Evolutionary conservation across 2,329 filamentous ascomycete genomes (phyloP).

Genomic region (Curvularia verruculosa): DNA sequence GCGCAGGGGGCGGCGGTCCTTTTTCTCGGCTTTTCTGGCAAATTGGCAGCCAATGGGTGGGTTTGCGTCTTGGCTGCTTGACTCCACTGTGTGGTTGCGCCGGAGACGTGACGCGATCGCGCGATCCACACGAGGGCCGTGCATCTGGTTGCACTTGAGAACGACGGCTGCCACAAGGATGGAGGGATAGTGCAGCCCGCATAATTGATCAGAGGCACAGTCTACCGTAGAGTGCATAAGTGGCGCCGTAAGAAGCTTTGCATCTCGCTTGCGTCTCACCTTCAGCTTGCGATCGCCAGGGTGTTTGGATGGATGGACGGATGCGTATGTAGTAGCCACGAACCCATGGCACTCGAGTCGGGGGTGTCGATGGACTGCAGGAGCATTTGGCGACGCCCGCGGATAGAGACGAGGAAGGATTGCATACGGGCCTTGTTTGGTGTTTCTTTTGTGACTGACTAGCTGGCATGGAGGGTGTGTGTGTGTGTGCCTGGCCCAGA

Average conservation of each 20-base stretch:
- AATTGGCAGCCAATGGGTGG: conserved; percentile 3
- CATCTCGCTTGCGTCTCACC: conserved; percentile 18
- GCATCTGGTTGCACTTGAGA: conserved; percentile 2
- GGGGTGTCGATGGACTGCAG: not conserved
- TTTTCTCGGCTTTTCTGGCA: conserved; percentile 6
- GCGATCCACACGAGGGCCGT: conserved; percentile 7
- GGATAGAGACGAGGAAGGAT: not conserved
- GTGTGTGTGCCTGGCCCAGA: conserved; percentile 10
- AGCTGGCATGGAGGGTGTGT: conserved; percentile 5
- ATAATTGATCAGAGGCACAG: conserved; percentile 10
- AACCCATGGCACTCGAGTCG: not conserved
- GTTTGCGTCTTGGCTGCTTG: conserved; percentile 6
- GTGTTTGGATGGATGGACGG: conserved; percentile 5
- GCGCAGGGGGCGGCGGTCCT: not conserved
- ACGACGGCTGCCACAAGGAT: conserved; percentile 4
- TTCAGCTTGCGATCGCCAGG: conserved; percentile 11
- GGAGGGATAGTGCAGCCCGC: conserved; percentile 4
- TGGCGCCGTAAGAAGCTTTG: conserved; percentile 9
- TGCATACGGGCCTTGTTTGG: not conserved
- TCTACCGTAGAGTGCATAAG: conserved; percentile 11
- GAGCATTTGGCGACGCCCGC: not conserved
- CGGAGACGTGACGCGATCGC: conserved; percentile 9
- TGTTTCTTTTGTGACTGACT: conserved; percentile 5
- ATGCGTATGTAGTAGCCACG: not conserved
- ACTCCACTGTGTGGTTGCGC: conserved; percentile 4